These are phyloP conservation scores for Lophium mytilinum DNA, from an alignment of 495 filamentous ascomycete genomes.

Conservation along the genomic window DNA sequence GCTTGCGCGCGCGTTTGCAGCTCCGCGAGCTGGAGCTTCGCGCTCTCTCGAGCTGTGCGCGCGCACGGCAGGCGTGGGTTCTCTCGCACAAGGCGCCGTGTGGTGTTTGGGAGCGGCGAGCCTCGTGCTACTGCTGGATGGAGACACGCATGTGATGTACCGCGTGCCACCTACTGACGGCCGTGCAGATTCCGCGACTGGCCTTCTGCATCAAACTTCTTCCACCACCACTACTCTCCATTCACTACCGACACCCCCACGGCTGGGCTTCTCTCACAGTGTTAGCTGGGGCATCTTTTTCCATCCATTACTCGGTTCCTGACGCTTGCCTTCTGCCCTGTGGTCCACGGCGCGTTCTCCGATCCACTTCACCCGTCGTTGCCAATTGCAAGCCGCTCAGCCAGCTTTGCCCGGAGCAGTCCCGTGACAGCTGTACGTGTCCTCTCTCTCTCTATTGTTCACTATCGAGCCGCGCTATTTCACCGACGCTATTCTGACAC, in stretches of 20 bases:
- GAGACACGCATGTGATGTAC: conserved; percentile 14
- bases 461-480: background rate
- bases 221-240: conserved; percentile 8
- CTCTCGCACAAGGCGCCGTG: no score
- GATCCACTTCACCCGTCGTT: no score
- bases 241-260: conserved; percentile 7
- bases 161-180: conserved; percentile 14
- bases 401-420: no score
- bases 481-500: conserved; percentile 11
- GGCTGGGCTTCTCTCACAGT: conserved; percentile 6
- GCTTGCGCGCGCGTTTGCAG: background rate
- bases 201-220: conserved; percentile 2
- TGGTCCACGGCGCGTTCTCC: no score
- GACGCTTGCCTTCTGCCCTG: no score
- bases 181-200: conserved; percentile 15
- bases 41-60: no score
- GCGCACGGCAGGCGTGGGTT: no score
- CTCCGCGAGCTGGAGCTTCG: no score
- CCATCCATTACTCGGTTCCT: background rate
- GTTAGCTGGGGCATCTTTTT: conserved; percentile 5
- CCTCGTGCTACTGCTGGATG: conserved; percentile 5
- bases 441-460: no score
- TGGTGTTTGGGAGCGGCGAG: background rate
- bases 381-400: no score
- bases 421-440: no score